These are phyloP conservation scores for Yamadazyma triangularis DNA, from an alignment of 1,139 yeast species.

Conservation along the genomic window DNA sequence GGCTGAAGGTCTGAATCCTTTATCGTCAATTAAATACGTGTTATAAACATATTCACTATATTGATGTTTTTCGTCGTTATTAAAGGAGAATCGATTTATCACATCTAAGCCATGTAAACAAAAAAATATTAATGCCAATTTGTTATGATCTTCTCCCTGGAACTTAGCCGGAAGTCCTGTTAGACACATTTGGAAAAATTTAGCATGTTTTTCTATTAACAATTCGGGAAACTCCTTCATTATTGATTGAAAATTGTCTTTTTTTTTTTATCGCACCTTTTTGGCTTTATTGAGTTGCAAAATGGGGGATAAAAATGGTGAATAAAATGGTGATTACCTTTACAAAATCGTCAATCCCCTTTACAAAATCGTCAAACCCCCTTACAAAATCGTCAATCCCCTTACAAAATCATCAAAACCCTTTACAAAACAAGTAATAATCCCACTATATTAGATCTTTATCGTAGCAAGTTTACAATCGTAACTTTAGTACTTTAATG, in stretches of 20 bases:
- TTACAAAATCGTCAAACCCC: too few relatives aligned
- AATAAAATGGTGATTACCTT: too few relatives aligned
- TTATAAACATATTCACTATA: conserved; percentile 46
- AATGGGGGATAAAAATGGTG: too few relatives aligned
- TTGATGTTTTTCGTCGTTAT: conserved; percentile 18
- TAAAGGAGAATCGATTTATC: conserved; percentile 34
- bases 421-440: too few relatives aligned
- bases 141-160: conserved; percentile 62
- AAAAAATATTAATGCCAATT: conserved; percentile 61
- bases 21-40: conserved; percentile 37
- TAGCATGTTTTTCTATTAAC: conserved; percentile 36
- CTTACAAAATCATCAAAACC: too few relatives aligned
- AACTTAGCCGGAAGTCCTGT: conserved; percentile 46
- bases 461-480: too few relatives aligned
- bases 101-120: conserved; percentile 60
- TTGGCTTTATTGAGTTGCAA: too few relatives aligned
- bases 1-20: conserved; percentile 50
- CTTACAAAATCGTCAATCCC: too few relatives aligned
- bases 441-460: too few relatives aligned
- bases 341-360: too few relatives aligned
- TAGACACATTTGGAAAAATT: conserved; percentile 48
- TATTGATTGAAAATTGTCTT: not conserved
- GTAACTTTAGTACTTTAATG: too few relatives aligned
- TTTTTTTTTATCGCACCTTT: conserved; percentile 1
- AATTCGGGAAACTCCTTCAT: conserved; percentile 8